Evolutionary conservation across 2,329 filamentous ascomycete species (phyloP), one percentile per base, ranked within the genome.

Genomic region (Fusarium citri): DNA sequence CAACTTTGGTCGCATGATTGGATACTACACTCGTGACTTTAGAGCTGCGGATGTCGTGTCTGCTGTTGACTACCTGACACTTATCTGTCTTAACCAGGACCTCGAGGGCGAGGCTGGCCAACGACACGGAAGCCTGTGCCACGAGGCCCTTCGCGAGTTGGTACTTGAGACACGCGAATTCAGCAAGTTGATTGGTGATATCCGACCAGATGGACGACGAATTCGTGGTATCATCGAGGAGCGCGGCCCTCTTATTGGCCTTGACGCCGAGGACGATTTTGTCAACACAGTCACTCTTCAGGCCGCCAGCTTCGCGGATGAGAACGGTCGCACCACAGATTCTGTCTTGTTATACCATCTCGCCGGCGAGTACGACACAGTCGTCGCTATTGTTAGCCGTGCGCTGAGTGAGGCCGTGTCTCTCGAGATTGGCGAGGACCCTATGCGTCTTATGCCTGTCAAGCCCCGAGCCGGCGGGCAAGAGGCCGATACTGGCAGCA

Each of bases 91-190:
- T 59, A 98, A 98, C 77, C 88, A 91, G 51, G 95, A 98, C 78
- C 84, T 97, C 45, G 88, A 86, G 26, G 92, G 91, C 22, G 88
- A 92, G 59, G 85, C 91, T 8, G 94, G 94, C 59, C 89, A 88
- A 65, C 90, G 91, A 45, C 95, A 97, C 77, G 88, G 90, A 55
- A 89, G 88, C 49, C 88, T 98, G 40, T 98, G 95, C 80, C 94
- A 98, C 79, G 94, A 97, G 80, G 95, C 94, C 9, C 85, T 99
- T 60, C 92, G 94, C 37, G 96, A 98, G 80, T 89, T 98, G 59
- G 94, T 98, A 26, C 86, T 99, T n/a, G 96, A 99, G 82, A 97
- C 94, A 22, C 90, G 95, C 71, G 96, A 99, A 77, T 99, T 98
- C 80, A 95, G 94, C 76, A 92, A 94, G 76, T 85, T 99, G 16